Conservation (phyloP, 2,329 filamentous ascomycete species). For the Aureobasidium pullulans region DNA sequence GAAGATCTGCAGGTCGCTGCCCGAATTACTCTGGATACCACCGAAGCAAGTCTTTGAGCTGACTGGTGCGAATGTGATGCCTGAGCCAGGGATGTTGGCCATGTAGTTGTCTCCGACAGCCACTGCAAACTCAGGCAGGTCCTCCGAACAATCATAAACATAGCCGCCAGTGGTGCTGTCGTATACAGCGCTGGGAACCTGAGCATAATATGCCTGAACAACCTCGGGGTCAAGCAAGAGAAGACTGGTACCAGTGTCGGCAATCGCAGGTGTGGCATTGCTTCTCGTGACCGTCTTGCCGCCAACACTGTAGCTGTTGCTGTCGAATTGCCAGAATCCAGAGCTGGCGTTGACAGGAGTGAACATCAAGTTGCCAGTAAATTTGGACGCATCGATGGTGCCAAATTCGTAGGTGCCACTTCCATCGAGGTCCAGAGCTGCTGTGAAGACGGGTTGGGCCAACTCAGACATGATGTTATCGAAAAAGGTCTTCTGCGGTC, state of each 20-base stretch:
- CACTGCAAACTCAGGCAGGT: slow-evolving; percentile 41
- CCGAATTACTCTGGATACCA: slow-evolving; percentile 54
- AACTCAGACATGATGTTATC: slow-evolving; percentile 59
- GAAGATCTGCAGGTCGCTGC: slow-evolving; percentile 51
- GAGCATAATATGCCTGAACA: slow-evolving; percentile 34
- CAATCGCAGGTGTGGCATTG: slow-evolving; percentile 36
- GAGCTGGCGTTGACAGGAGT: slow-evolving; percentile 52
- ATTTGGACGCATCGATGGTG: slow-evolving; percentile 56
- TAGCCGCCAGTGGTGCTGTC: slow-evolving; percentile 34
- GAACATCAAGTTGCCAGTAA: slow-evolving; percentile 55
- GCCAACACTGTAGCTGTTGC: slow-evolving; percentile 50
- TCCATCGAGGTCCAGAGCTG: slow-evolving; percentile 54
- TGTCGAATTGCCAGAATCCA: slow-evolving; percentile 64
- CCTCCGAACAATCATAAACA: slow-evolving; percentile 36
- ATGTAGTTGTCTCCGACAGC: slow-evolving; percentile 49
- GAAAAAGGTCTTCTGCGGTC: slow-evolving; percentile 64
- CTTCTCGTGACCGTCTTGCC: slow-evolving; percentile 50
- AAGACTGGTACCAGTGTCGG: slow-evolving; percentile 54
- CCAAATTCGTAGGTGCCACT: slow-evolving; percentile 68
- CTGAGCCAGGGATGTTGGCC: slow-evolving; percentile 24
- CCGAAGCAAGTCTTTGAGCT: slow-evolving; percentile 56
- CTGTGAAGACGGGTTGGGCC: slow-evolving; percentile 62
- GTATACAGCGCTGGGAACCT: slow-evolving; percentile 33
- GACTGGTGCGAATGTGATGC: slow-evolving; percentile 48
- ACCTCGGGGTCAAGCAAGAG: slow-evolving; percentile 51